phyloP scores from a whole-genome alignment of 2,329 filamentous ascomycete species.

The Colletotrichum caudatum region DNA sequence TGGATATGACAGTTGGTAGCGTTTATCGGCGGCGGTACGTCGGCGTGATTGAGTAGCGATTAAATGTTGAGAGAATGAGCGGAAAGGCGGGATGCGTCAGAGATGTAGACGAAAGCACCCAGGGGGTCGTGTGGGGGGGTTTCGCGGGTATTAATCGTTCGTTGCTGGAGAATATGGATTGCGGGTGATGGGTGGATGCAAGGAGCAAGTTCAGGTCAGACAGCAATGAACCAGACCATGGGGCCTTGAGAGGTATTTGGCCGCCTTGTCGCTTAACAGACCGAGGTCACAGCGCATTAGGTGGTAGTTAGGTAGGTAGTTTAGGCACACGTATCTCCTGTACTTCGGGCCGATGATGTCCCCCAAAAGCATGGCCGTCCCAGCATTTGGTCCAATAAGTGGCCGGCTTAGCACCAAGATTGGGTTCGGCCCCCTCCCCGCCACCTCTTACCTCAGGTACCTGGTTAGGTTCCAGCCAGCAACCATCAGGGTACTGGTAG shows the following conservation, averaged over 20 bases:
- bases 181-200: conserved; percentile 31
- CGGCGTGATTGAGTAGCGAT: conserved; percentile 21
- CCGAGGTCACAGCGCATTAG: too few relatives aligned
- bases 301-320: too few relatives aligned
- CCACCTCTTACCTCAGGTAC: neutral
- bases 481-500: neutral
- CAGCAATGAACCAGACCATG: conserved; percentile 1
- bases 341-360: neutral
- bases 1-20: neutral
- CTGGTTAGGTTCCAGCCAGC: conserved; percentile 1
- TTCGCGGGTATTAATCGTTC: conserved; percentile 36
- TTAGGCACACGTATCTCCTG: too few relatives aligned
- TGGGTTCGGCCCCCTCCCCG: neutral
- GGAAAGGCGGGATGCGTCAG: conserved; percentile 15
- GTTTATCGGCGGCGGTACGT: conserved; percentile 6
- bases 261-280: conserved; percentile 7
- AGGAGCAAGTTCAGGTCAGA: conserved; percentile 19
- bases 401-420: conserved; percentile 2
- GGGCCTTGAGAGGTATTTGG: conserved; percentile 7
- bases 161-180: conserved; percentile 30
- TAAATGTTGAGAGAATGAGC: conserved; percentile 19
- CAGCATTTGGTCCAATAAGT: conserved; percentile 13
- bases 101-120: conserved; percentile 11
- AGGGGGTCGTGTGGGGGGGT: conserved; percentile 21
- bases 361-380: conserved; percentile 1